Percentiles rank a stretch among this genome's conserved stretches.
Conservation (phyloP, 371 early-diverging fungal genomes). For the Neoconidiobolus thromboides region DNA sequence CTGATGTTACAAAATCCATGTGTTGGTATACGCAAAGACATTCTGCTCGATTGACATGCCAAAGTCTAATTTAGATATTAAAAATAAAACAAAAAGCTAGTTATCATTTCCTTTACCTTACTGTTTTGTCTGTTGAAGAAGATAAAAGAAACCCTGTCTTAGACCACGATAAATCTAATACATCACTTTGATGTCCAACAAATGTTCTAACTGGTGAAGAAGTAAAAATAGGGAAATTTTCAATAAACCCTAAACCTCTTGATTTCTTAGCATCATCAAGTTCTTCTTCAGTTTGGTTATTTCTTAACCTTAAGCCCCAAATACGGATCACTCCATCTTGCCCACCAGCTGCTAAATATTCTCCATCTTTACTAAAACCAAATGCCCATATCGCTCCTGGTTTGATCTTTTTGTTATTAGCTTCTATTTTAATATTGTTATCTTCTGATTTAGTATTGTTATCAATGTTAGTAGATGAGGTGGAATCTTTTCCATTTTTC, state of each 20-base stretch:
- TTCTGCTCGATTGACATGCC: slow-evolving; percentile 50
- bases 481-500: neutral
- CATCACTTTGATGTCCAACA: slow-evolving; percentile 42
- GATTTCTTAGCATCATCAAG: slow-evolving; percentile 3
- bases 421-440: neutral
- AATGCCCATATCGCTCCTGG: slow-evolving; percentile 23
- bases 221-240: slow-evolving; percentile 26
- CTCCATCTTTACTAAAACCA: slow-evolving; percentile 57
- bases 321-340: slow-evolving; percentile 49
- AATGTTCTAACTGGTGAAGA: slow-evolving; percentile 40
- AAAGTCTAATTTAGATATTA: slow-evolving; percentile 28
- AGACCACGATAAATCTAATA: slow-evolving; percentile 73
- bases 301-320: slow-evolving; percentile 30
- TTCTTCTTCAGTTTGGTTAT: slow-evolving; percentile 10
- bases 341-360: slow-evolving; percentile 57
- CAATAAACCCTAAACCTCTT: neutral
- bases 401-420: neutral
- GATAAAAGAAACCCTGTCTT: slow-evolving; percentile 59
- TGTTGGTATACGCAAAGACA: slow-evolving; percentile 65
- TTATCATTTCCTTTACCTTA: slow-evolving; percentile 17
- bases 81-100: neutral
- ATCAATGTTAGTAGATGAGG: neutral
- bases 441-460: neutral
- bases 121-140: slow-evolving; percentile 68
- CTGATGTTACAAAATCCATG: slow-evolving; percentile 51